Conservation (phyloP, 108 stramenopile species). For the Epithemia pelagica region DNA sequence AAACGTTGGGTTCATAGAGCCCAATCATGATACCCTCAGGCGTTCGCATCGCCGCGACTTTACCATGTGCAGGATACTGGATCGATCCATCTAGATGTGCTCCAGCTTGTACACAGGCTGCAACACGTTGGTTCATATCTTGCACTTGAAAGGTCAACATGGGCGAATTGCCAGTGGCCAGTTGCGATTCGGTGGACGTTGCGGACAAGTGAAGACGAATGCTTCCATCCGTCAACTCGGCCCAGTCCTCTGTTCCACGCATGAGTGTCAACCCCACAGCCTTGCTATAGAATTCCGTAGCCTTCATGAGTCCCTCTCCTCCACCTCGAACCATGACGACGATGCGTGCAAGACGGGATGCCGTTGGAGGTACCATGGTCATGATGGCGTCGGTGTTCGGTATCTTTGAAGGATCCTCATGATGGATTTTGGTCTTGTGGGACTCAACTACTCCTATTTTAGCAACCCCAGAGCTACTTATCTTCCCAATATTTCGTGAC, state of each 20-base stretch:
- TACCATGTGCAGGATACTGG: constrained; percentile 86
- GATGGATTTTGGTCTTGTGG: no score
- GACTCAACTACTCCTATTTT: no score
- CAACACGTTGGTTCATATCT: constrained; percentile 64
- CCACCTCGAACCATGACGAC: constrained; percentile 79
- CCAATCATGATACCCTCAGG: constrained; percentile 89
- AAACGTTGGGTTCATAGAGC: constrained; percentile 51
- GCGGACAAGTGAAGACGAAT: constrained; percentile 14
- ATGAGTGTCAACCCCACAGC: constrained; percentile 62
- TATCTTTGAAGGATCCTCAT: no score
- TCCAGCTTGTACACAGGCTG: constrained; percentile 72
- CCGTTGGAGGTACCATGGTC: neutral
- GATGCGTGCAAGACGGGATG: constrained; percentile 48
- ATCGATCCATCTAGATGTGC: constrained; percentile 81
- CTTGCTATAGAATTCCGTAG: constrained; percentile 76
- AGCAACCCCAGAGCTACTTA: no score
- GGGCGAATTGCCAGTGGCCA: constrained; percentile 74
- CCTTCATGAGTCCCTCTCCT: constrained; percentile 49
- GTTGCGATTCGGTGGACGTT: constrained; percentile 50
- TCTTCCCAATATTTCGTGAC: no score
- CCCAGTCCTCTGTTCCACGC: constrained; percentile 79
- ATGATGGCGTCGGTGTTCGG: no score
- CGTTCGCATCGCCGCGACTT: constrained; percentile 68
- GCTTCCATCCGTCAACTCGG: constrained; percentile 52
- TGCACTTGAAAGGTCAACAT: constrained; percentile 66